A percentile compares a stretch with the other conserved stretches of the same genome.
Evolutionary conservation across 345 rosid genomes (phyloP).

Genomic region (Ceriops tagal): DNA sequence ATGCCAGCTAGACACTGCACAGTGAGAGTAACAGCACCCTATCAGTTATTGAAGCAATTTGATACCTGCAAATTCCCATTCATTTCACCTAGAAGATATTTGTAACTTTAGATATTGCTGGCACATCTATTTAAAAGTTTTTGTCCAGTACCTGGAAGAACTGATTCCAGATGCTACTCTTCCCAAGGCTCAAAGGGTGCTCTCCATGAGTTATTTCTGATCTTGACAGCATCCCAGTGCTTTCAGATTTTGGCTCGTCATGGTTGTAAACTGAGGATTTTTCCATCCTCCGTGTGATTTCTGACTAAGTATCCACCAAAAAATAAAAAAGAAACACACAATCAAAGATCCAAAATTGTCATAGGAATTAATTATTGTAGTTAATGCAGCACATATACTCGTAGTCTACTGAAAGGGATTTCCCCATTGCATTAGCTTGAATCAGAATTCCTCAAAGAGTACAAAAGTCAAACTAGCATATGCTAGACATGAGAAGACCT

Average conservation of each 20-base stretch:
- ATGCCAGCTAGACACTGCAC: no score
- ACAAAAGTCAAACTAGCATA: background rate
- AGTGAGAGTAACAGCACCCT: no score
- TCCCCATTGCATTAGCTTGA: background rate
- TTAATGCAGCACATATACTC: background rate
- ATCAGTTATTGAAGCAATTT: no score
- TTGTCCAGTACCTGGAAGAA: constrained; percentile 74
- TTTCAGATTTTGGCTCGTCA: constrained; percentile 47
- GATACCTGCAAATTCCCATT: no score
- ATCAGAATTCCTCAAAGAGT: background rate
- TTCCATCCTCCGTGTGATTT: constrained; percentile 80
- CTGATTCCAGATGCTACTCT: constrained; percentile 86
- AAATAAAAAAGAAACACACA: constrained; percentile 4
- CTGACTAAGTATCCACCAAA: constrained; percentile 93
- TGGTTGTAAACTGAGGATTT: constrained; percentile 37
- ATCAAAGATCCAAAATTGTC: constrained; percentile 37
- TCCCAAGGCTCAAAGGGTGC: constrained; percentile 95
- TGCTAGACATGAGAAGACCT: constrained; percentile 2
- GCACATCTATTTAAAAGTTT: background rate
- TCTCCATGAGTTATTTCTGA: constrained; percentile 77
- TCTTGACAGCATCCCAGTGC: constrained; percentile 64
- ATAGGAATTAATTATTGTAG: constrained; percentile 4
- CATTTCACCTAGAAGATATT: background rate
- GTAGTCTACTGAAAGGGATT: background rate
- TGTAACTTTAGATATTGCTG: background rate